Base-by-base conservation (phyloP, 495 filamentous ascomycete species). In the Tetracladium marchalianum region DNA sequence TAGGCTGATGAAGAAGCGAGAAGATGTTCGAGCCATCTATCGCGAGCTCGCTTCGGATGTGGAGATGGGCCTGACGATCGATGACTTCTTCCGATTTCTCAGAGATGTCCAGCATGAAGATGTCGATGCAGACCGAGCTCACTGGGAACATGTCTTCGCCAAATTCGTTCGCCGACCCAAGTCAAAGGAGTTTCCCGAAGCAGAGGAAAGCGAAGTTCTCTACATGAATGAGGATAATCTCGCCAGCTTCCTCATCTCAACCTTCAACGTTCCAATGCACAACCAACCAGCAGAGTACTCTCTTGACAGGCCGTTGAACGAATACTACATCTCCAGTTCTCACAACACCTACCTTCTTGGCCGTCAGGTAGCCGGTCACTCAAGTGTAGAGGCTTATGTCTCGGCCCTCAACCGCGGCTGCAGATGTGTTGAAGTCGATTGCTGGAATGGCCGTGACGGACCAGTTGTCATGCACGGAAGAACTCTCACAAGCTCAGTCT, bases 281-380 rank as follows among this genome's bases (percentile, higher is more conserved):
- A 75, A 69, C 46, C 62, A 72, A 39, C 71, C 80, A 5, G 63
- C 76, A 27, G 70, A 75, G 16, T 66, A 69, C 43, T 66, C 68
- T 13, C 79, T 95, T 39, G 78, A 92, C 53, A 79, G 85, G 24
- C 92, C 92, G 0, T 65, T 98, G 58, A 95, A 95, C 60, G 92
- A 98, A 57, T 98, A 98, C 59, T 96, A 89, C 75, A 92, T 97
- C 50, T 96, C 90, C 4, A 95, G 89, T 69, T 96, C 90, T 13
- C 92, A 98, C 70, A 98, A 98, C 63, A 97, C 92, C 9, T 98
- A 98, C 58, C 79, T 98, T 10, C 66, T 92, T 18, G 92, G 92
- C 13, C 81, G 88, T 17, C 92, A 98, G 62, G 81, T 97, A 9
- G 82, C 78, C 24, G 89, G 88, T 18, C 77, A 83, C 33, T 95